phyloP scores from a whole-genome alignment of 2,329 filamentous ascomycete species.

The Neonectria hederae region DNA sequence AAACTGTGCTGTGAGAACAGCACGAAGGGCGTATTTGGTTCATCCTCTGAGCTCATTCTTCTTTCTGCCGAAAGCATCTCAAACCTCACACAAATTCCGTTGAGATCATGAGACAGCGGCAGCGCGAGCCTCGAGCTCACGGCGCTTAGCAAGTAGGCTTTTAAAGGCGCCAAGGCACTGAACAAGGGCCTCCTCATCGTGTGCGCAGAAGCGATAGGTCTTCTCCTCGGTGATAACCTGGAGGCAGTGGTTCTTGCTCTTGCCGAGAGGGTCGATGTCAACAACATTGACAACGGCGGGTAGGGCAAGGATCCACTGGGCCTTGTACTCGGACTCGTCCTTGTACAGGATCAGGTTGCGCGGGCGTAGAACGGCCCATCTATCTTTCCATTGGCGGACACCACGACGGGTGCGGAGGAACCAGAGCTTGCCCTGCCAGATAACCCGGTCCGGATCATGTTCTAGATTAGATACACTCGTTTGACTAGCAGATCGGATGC shows the following conservation, averaged over 20 bases:
- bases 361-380: conserved; percentile 91
- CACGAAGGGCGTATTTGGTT: conserved; percentile 11
- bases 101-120: conserved; percentile 39
- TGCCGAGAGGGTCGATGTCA: conserved; percentile 88
- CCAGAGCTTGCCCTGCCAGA: conserved; percentile 92
- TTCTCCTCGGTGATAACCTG: conserved; percentile 96
- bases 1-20: conserved; percentile 22
- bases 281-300: conserved; percentile 86
- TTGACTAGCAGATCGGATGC: conserved; percentile 68
- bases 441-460: conserved; percentile 83
- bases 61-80: background rate
- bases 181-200: conserved; percentile 82
- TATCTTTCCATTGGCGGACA: conserved; percentile 91
- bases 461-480: conserved; percentile 63
- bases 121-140: conserved; percentile 66
- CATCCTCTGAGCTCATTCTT: background rate
- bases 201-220: conserved; percentile 78
- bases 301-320: conserved; percentile 82
- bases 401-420: conserved; percentile 84
- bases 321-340: conserved; percentile 88
- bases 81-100: background rate
- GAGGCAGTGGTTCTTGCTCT: conserved; percentile 85
- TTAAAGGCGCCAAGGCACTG: conserved; percentile 92
- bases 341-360: conserved; percentile 92
- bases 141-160: conserved; percentile 78